These are phyloP conservation scores for Puccinellia tenuiflora DNA, from an alignment of 176 grass and related monocot species.

Conservation along the genomic window DNA sequence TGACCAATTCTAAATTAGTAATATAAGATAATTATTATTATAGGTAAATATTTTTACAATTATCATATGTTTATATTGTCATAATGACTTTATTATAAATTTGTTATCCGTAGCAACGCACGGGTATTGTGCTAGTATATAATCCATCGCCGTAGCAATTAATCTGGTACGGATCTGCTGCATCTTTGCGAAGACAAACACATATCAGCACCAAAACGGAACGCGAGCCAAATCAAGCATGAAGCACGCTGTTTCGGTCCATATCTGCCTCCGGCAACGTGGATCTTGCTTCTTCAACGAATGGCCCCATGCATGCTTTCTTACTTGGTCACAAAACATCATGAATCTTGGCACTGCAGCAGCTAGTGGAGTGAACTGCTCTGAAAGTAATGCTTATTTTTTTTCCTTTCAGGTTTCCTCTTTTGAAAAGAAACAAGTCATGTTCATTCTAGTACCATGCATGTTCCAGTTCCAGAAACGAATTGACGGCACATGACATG, in stretches of 20 bases:
- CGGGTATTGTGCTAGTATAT: too few species aligned
- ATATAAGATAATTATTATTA: too few species aligned
- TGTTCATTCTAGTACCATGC: not conserved
- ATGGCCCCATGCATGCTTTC: not conserved
- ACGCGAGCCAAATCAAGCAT: not conserved
- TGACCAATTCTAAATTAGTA: too few species aligned
- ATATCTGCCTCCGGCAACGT: not conserved
- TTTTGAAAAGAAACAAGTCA: not conserved
- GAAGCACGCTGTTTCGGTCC: not conserved
- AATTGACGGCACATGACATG: not conserved
- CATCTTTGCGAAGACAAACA: not conserved
- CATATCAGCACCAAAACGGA: not conserved
- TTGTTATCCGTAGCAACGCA: too few species aligned
- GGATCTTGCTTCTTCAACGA: not conserved
- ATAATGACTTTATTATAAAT: too few species aligned
- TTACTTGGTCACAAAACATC: not conserved
- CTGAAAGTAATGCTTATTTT: not conserved
- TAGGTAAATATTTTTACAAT: too few species aligned
- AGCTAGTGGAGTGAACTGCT: not conserved
- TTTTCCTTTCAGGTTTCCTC: not conserved
- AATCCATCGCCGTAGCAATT: too few species aligned
- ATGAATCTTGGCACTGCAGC: conserved; percentile 3
- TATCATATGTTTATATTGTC: too few species aligned
- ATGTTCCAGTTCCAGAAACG: not conserved
- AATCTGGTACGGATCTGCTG: not conserved